Evolutionary conservation across 1,139 yeast species (phyloP).

Genomic region (Zygoascus sp.): DNA sequence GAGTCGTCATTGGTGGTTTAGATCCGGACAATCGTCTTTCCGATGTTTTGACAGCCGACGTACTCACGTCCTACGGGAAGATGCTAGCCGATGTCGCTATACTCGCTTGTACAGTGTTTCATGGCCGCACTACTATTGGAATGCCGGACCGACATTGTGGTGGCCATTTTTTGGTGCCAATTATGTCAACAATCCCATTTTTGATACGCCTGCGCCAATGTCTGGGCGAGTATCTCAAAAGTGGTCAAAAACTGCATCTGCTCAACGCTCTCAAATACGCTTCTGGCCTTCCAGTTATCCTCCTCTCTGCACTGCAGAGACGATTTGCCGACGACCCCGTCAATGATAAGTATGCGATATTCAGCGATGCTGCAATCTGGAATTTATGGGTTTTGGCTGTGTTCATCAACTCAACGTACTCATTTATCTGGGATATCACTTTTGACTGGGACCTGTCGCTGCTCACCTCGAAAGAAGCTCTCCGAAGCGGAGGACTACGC

Average conservation of each 20-base stretch:
- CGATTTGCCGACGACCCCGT: conserved; percentile 15
- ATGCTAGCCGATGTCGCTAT: conserved; percentile 66
- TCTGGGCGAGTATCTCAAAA: conserved; percentile 55
- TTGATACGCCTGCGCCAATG: conserved; percentile 78
- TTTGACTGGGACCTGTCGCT: conserved; percentile 85
- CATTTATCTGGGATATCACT: conserved; percentile 82
- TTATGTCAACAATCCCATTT: conserved; percentile 57
- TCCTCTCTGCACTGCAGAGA: conserved; percentile 21
- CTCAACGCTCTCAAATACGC: conserved; percentile 71
- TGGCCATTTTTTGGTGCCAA: conserved; percentile 44
- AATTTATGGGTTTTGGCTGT: conserved; percentile 50
- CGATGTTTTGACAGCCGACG: conserved; percentile 76
- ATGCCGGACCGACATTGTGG: conserved; percentile 37
- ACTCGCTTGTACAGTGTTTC: conserved; percentile 40
- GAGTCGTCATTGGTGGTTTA: conserved; percentile 55
- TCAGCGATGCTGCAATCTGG: conserved; percentile 28
- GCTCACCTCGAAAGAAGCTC: conserved; percentile 16
- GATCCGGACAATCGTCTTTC: conserved; percentile 57
- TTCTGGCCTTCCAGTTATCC: conserved; percentile 62
- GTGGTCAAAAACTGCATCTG: conserved; percentile 52
- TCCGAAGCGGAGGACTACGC: conserved; percentile 29
- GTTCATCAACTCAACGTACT: conserved; percentile 64
- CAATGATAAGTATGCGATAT: conserved; percentile 17
- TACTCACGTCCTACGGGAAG: conserved; percentile 71
- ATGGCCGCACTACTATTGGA: conserved; percentile 28